Conservation (phyloP, 768 basidiomycete species). For the Boletus sp. region DNA sequence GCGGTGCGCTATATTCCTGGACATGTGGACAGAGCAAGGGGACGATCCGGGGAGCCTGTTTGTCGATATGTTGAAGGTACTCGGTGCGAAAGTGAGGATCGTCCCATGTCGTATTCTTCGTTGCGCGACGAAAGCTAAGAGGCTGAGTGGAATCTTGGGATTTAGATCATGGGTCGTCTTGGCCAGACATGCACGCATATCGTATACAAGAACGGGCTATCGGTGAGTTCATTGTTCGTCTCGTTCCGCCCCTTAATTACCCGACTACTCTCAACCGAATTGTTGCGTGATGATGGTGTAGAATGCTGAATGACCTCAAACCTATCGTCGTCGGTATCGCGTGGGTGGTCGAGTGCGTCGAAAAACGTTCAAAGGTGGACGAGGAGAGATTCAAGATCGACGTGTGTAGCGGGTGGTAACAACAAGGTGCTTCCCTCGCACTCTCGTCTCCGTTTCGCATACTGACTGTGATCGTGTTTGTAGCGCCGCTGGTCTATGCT, state of each 20-base stretch:
- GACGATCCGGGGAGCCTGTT: slow-evolving; percentile 82
- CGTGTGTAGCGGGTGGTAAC: slow-evolving; percentile 54
- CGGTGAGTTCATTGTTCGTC: slow-evolving; percentile 41
- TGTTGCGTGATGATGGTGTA: slow-evolving; percentile 21
- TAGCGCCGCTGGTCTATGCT: slow-evolving; percentile 76
- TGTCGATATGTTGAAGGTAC: slow-evolving; percentile 72
- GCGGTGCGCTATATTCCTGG: slow-evolving; percentile 80
- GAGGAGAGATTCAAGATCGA: slow-evolving; percentile 67
- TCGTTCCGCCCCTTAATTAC: background rate
- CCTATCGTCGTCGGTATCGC: slow-evolving; percentile 80
- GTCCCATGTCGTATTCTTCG: background rate
- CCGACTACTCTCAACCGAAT: background rate
- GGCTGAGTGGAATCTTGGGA: background rate
- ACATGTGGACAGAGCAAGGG: slow-evolving; percentile 70
- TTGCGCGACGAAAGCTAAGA: background rate
- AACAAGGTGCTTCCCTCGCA: slow-evolving; percentile 51
- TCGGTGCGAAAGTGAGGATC: slow-evolving; percentile 74
- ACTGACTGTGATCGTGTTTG: background rate
- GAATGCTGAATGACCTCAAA: slow-evolving; percentile 62
- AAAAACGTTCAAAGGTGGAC: slow-evolving; percentile 60
- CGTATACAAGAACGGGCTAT: slow-evolving; percentile 83
- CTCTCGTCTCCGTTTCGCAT: background rate
- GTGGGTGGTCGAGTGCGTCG: slow-evolving; percentile 88
- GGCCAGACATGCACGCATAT: slow-evolving; percentile 82
- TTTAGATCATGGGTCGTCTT: slow-evolving; percentile 60